phyloP scores from a whole-genome alignment of 2,329 filamentous ascomycete genomes.

The Colletotrichum shisoi region DNA sequence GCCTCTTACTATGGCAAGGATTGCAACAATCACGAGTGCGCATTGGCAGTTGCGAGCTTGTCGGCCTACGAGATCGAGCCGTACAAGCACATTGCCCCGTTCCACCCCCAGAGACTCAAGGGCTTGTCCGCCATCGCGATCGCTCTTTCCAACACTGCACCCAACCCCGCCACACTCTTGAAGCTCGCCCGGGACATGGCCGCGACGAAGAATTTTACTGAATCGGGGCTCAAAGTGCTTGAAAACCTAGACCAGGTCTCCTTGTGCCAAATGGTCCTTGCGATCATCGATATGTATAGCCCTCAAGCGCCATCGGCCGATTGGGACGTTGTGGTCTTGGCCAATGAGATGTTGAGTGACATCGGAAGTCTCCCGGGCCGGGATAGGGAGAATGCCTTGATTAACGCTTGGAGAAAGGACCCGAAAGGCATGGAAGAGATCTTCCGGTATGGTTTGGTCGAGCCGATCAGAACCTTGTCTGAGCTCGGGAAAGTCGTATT shows the following conservation, averaged over 20 bases:
- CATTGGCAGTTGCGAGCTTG: slow-evolving; percentile 59
- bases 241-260: slow-evolving; percentile 60
- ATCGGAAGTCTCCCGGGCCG: slow-evolving; percentile 58
- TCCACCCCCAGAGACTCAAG: slow-evolving; percentile 60
- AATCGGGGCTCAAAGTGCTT: slow-evolving; percentile 8
- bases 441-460: slow-evolving; percentile 59
- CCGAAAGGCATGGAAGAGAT: slow-evolving; percentile 54
- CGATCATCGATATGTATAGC: slow-evolving; percentile 56
- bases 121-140: slow-evolving; percentile 61
- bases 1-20: slow-evolving; percentile 55
- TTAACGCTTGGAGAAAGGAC: slow-evolving; percentile 55
- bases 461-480: slow-evolving; percentile 58
- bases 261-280: slow-evolving; percentile 61
- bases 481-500: slow-evolving; percentile 56
- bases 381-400: slow-evolving; percentile 54
- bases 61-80: slow-evolving; percentile 59
- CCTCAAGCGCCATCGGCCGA: slow-evolving; percentile 54
- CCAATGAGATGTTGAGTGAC: slow-evolving; percentile 58
- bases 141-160: slow-evolving; percentile 59
- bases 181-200: slow-evolving; percentile 43
- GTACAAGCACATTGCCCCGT: slow-evolving; percentile 59
- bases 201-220: slow-evolving; percentile 24
- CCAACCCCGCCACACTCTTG: slow-evolving; percentile 47
- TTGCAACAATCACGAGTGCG: slow-evolving; percentile 52
- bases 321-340: slow-evolving; percentile 56